Percentiles rank a stretch among this genome's conserved stretches.
Evolutionary conservation across 768 basidiomycete species (phyloP).

Genomic region (Tubosaeta sp.): DNA sequence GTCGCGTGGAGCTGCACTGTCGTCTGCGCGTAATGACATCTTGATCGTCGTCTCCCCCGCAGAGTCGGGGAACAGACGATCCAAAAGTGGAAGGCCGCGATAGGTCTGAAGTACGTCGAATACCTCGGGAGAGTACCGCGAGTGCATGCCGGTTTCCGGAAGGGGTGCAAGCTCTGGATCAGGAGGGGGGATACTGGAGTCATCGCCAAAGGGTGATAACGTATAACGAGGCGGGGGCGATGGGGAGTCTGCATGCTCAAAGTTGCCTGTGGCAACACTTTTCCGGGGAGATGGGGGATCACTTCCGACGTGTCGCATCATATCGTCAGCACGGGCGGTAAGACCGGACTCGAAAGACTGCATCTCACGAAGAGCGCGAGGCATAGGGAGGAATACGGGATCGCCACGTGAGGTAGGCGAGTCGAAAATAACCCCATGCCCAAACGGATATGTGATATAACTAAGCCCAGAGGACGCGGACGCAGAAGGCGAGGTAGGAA

Average conservation of each 20-base stretch:
- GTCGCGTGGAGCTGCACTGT: conserved; percentile 70
- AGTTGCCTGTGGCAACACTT: neutral
- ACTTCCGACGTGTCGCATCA: conserved; percentile 17
- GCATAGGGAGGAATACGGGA: conserved; percentile 40
- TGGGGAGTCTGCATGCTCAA: conserved; percentile 5
- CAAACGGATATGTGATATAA: conserved; percentile 55
- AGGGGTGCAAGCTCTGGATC: conserved; percentile 33
- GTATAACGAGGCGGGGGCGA: conserved; percentile 20
- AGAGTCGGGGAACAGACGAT: conserved; percentile 54
- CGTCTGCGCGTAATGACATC: conserved; percentile 61
- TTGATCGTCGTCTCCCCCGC: conserved; percentile 67
- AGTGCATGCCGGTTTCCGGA: conserved; percentile 49
- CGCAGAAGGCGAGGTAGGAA: conserved; percentile 34
- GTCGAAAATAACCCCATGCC: conserved; percentile 57
- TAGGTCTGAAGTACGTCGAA: conserved; percentile 82
- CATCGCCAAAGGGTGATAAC: conserved; percentile 26
- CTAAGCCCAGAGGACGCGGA: conserved; percentile 20
- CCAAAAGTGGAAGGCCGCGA: conserved; percentile 69
- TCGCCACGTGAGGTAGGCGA: conserved; percentile 47
- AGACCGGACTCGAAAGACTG: conserved; percentile 83
- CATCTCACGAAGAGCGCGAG: conserved; percentile 71
- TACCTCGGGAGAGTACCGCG: conserved; percentile 67
- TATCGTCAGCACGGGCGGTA: conserved; percentile 59
- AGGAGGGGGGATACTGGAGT: conserved; percentile 23
- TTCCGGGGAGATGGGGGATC: conserved; percentile 9